phyloP scores from a whole-genome alignment of 768 basidiomycete genomes.

The Exsudoporus frostii region DNA sequence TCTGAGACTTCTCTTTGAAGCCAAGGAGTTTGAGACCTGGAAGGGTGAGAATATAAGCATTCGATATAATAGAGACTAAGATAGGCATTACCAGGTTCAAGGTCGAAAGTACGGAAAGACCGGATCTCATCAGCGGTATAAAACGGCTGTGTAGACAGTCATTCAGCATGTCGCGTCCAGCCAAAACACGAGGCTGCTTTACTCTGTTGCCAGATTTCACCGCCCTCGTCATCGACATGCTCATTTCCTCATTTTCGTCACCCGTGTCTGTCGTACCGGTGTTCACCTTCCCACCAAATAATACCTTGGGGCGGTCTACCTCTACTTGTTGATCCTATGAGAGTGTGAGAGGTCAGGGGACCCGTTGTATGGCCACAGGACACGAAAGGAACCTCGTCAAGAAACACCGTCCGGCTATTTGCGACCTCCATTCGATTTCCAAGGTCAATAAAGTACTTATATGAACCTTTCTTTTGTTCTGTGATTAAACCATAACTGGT shows the following conservation, averaged over 20 bases:
- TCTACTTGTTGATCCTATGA: slow-evolving; percentile 30
- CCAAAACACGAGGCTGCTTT: background rate
- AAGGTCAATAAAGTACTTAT: slow-evolving; percentile 80
- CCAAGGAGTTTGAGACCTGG: slow-evolving; percentile 88
- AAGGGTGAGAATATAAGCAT: background rate
- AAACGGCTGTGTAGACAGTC: slow-evolving; percentile 53
- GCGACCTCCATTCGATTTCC: slow-evolving; percentile 79
- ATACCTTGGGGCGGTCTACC: slow-evolving; percentile 22
- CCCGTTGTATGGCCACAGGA: background rate
- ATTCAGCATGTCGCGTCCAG: background rate
- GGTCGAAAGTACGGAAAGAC: slow-evolving; percentile 76
- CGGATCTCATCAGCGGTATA: slow-evolving; percentile 82
- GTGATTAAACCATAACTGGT: slow-evolving; percentile 83
- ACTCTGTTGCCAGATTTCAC: slow-evolving; percentile 56
- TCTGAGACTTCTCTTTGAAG: slow-evolving; percentile 70
- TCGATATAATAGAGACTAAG: background rate
- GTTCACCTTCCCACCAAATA: slow-evolving; percentile 38
- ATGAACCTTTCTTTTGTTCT: slow-evolving; percentile 79
- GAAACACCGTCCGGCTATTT: slow-evolving; percentile 62
- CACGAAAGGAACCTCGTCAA: slow-evolving; percentile 55
- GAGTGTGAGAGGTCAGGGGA: slow-evolving; percentile 5
- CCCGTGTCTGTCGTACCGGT: slow-evolving; percentile 27
- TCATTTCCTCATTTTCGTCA: slow-evolving; percentile 39
- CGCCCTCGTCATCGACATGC: slow-evolving; percentile 36
- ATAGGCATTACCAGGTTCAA: slow-evolving; percentile 60